phyloP scores from a whole-genome alignment of 2,329 filamentous ascomycete species.

The Penicillium sp. region DNA sequence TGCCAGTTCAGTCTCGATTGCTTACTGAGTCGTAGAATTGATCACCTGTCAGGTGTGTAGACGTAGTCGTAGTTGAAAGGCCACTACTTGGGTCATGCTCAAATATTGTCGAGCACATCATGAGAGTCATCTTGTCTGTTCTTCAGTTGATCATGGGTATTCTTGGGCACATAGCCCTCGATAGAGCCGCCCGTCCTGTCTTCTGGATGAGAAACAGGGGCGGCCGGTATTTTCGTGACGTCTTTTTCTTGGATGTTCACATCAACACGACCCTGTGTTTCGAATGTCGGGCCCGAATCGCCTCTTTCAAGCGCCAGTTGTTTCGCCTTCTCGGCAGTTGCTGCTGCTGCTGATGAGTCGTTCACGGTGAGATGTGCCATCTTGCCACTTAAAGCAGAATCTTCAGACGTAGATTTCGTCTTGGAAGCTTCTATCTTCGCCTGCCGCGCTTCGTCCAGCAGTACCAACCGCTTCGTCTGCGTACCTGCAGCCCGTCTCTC shows the following conservation, averaged over 20 bases:
- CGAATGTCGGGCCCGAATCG: slow-evolving; percentile 24
- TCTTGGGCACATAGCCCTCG: slow-evolving; percentile 38
- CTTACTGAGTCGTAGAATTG: neutral
- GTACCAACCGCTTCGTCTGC: slow-evolving; percentile 53
- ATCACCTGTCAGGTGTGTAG: slow-evolving; percentile 13
- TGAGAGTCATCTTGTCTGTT: slow-evolving; percentile 47
- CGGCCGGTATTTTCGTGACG: slow-evolving; percentile 15
- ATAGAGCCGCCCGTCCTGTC: slow-evolving; percentile 37
- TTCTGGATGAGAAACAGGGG: slow-evolving; percentile 31
- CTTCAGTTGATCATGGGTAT: slow-evolving; percentile 2
- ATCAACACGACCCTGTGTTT: slow-evolving; percentile 27
- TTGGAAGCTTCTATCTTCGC: slow-evolving; percentile 14
- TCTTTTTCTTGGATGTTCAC: slow-evolving; percentile 33
- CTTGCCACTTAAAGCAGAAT: slow-evolving; percentile 19
- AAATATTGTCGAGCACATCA: slow-evolving; percentile 39
- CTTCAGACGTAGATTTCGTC: slow-evolving; percentile 16
- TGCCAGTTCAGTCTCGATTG: neutral
- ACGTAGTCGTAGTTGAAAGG: slow-evolving; percentile 15
- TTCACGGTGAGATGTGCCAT: slow-evolving; percentile 25
- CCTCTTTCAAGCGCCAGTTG: slow-evolving; percentile 36
- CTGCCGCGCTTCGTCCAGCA: slow-evolving; percentile 60
- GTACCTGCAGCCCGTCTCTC: slow-evolving; percentile 58
- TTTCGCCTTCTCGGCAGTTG: slow-evolving; percentile 16
- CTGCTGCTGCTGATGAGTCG: slow-evolving; percentile 13
- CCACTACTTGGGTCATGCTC: slow-evolving; percentile 26